Evolutionary conservation across 345 rosid species (phyloP).

Genomic region (Boechera retrofracta): DNA sequence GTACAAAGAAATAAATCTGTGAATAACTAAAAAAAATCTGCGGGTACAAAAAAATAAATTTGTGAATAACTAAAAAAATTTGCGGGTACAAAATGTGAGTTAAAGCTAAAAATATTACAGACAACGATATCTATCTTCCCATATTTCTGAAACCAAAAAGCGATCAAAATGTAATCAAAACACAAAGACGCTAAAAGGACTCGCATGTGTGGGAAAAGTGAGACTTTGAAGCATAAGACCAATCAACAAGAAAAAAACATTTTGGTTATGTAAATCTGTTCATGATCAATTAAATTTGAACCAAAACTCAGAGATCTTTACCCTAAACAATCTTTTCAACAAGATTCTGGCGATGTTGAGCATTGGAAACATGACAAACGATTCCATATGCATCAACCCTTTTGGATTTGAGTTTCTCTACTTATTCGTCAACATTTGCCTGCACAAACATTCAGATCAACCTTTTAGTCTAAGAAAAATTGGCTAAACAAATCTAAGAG

Average conservation of each 20-base stretch:
- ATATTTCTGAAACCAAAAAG: conserved; percentile 48
- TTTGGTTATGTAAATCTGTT: neutral
- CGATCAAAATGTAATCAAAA: neutral
- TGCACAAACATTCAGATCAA: conserved; percentile 33
- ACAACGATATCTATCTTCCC: too few species aligned
- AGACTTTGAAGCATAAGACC: neutral
- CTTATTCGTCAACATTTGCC: conserved; percentile 88
- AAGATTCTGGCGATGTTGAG: conserved; percentile 76
- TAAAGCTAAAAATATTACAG: too few species aligned
- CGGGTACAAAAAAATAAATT: too few species aligned
- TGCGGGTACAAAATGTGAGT: too few species aligned
- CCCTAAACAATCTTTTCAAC: conserved; percentile 72
- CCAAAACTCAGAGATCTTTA: neutral
- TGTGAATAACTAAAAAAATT: too few species aligned
- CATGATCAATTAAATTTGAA: neutral
- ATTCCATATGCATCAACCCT: conserved; percentile 80
- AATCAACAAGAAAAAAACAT: neutral
- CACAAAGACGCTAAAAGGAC: neutral
- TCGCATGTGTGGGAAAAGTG: neutral
- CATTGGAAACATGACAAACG: conserved; percentile 86
- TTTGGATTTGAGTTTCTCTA: conserved; percentile 61
- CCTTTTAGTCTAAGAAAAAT: neutral
- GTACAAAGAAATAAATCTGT: too few species aligned
- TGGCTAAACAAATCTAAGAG: neutral
- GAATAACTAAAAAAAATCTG: too few species aligned